Conservation (phyloP, 345 rosid species). For the Gossypium ekmanianum region DNA sequence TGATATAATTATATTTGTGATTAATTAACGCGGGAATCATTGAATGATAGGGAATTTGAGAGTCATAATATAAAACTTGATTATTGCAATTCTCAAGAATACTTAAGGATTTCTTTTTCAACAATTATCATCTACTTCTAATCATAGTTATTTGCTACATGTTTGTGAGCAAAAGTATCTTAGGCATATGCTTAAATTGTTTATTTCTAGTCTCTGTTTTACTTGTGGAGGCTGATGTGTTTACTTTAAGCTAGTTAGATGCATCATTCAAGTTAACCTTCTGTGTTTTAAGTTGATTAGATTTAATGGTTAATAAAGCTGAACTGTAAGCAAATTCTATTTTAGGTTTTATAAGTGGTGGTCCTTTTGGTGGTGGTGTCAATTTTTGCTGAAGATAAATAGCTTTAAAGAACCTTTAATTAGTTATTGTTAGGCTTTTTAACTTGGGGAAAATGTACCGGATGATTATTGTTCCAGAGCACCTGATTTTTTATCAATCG, state of each 20-base stretch:
- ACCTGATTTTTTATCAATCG: not conserved
- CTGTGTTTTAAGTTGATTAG: not conserved
- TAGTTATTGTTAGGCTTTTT: not conserved
- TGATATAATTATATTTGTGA: not conserved
- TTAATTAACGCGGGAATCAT: not conserved
- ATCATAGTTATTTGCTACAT: not conserved
- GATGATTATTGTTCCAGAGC: not conserved
- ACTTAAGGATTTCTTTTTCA: not conserved
- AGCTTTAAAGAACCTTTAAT: not conserved
- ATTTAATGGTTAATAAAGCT: not conserved
- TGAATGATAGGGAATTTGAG: not conserved
- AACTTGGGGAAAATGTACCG: not conserved
- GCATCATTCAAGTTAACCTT: not conserved
- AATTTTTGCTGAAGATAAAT: not conserved
- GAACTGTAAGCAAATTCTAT: not conserved
- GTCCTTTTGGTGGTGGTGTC: not conserved
- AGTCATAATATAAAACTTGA: not conserved
- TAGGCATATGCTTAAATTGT: not conserved
- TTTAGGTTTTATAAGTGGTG: not conserved
- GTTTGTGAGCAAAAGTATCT: not conserved
- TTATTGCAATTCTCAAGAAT: not conserved
- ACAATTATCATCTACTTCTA: not conserved
- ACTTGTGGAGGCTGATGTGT: no score
- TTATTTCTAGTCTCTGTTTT: no score
- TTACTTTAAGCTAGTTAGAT: no score